phyloP scores from a whole-genome alignment of 352 stramenopile genomes.

The Albugo laibachii region DNA sequence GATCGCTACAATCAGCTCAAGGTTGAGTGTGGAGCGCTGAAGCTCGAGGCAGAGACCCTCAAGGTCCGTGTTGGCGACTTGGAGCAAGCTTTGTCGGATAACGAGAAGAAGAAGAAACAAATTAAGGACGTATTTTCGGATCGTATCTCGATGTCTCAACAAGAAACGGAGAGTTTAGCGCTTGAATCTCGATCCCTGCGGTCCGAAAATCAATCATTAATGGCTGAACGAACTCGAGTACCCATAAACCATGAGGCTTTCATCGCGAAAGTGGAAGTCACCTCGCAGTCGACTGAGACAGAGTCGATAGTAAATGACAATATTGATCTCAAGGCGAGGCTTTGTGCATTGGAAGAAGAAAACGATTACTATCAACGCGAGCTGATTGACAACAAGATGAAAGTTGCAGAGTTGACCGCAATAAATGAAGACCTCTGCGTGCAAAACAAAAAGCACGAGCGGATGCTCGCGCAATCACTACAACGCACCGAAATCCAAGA shows the following conservation, averaged over 20 bases:
- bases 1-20: slow-evolving; percentile 8
- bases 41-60: slow-evolving; percentile 8
- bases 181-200: too few relatives aligned
- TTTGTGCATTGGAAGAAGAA: slow-evolving; percentile 35
- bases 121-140: background rate
- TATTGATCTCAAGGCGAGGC: background rate
- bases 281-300: too few relatives aligned
- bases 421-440: slow-evolving; percentile 31
- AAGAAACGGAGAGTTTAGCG: background rate
- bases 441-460: background rate
- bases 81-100: background rate
- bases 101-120: slow-evolving; percentile 2
- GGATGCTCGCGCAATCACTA: background rate
- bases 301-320: too few relatives aligned
- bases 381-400: slow-evolving; percentile 71
- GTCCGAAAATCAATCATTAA: too few relatives aligned
- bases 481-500: too few relatives aligned
- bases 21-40: slow-evolving; percentile 19
- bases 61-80: background rate
- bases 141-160: slow-evolving; percentile 6
- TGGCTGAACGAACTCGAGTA: too few relatives aligned
- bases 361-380: slow-evolving; percentile 71
- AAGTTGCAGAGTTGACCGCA: slow-evolving; percentile 47
- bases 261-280: too few relatives aligned
- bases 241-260: too few relatives aligned